phyloP scores from a whole-genome alignment of 1,139 yeast genomes.

The Meyerozyma athensensis region DNA sequence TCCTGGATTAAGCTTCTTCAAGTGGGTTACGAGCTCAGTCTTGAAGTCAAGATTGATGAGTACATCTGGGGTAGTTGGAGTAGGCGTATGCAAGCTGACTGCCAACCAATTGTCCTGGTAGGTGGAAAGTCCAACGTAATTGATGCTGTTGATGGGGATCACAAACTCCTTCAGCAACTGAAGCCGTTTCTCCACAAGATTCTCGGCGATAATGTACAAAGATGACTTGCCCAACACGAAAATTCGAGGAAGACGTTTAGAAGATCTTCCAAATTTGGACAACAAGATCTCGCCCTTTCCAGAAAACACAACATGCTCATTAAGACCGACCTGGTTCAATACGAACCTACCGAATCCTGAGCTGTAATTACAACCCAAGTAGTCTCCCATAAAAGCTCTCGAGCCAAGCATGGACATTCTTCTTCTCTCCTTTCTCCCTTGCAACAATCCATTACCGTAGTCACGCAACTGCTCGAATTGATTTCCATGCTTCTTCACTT shows the following conservation, averaged over 20 bases:
- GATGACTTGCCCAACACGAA: conserved; percentile 61
- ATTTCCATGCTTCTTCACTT: conserved; percentile 75
- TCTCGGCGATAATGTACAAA: conserved; percentile 69
- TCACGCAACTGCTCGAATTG: conserved; percentile 81
- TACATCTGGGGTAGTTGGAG: conserved; percentile 65
- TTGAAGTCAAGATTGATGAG: conserved; percentile 78
- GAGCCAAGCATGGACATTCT: conserved; percentile 82
- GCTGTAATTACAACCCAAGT: conserved; percentile 74
- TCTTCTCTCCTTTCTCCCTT: conserved; percentile 84
- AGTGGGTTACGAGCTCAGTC: conserved; percentile 80
- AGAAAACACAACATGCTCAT: conserved; percentile 72
- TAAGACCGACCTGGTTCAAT: conserved; percentile 62
- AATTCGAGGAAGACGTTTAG: conserved; percentile 70
- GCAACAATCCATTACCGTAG: conserved; percentile 65
- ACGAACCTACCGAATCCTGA: conserved; percentile 69
- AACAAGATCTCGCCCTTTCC: conserved; percentile 74
- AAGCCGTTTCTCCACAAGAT: conserved; percentile 67
- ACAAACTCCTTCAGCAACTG: conserved; percentile 61
- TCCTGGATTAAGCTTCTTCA: conserved; percentile 58
- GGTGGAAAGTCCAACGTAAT: conserved; percentile 63
- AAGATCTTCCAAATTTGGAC: conserved; percentile 90
- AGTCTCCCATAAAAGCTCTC: conserved; percentile 93
- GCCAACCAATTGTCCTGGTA: conserved; percentile 95
- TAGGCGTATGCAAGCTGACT: conserved; percentile 50
- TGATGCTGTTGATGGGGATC: conserved; percentile 57